phyloP scores from a whole-genome alignment of 2,329 filamentous ascomycete genomes.

The Cercospora sp. region DNA sequence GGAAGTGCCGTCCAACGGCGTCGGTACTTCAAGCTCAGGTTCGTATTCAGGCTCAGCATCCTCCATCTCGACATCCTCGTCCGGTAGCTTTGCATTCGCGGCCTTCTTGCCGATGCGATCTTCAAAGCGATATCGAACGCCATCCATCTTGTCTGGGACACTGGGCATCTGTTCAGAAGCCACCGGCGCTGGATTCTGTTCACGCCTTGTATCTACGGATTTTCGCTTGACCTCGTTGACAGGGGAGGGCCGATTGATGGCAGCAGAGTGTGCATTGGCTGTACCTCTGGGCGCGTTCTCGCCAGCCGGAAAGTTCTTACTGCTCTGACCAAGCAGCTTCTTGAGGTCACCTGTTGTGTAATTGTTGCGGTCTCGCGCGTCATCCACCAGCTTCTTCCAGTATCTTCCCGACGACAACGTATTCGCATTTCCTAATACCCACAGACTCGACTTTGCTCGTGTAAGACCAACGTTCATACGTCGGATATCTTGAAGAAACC shows the following conservation, averaged over 20 bases:
- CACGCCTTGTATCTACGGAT: background rate
- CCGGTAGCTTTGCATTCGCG: conserved; percentile 3
- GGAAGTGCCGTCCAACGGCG: background rate
- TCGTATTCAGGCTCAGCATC: conserved; percentile 28
- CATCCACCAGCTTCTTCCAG: conserved; percentile 82
- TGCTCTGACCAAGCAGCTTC: conserved; percentile 56
- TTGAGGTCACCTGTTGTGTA: conserved; percentile 72
- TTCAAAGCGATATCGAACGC: conserved; percentile 36
- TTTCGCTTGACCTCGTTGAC: background rate
- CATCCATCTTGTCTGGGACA: conserved; percentile 43
- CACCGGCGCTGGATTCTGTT: background rate
- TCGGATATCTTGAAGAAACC: conserved; percentile 96
- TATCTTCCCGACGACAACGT: conserved; percentile 85
- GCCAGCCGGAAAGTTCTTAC: conserved; percentile 43
- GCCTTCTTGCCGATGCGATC: conserved; percentile 34
- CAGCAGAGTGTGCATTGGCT: conserved; percentile 25
- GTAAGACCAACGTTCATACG: conserved; percentile 99
- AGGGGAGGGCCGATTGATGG: background rate
- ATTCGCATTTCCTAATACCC: conserved; percentile 90
- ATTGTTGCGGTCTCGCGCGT: conserved; percentile 71
- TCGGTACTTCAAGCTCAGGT: background rate
- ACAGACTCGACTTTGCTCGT: conserved; percentile 92
- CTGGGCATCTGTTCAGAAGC: background rate
- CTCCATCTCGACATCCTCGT: conserved; percentile 38
- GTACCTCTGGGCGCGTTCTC: conserved; percentile 28